Evolutionary conservation across 805 yeast genomes (phyloP).

Genomic region (Komagataella pastoris): DNA sequence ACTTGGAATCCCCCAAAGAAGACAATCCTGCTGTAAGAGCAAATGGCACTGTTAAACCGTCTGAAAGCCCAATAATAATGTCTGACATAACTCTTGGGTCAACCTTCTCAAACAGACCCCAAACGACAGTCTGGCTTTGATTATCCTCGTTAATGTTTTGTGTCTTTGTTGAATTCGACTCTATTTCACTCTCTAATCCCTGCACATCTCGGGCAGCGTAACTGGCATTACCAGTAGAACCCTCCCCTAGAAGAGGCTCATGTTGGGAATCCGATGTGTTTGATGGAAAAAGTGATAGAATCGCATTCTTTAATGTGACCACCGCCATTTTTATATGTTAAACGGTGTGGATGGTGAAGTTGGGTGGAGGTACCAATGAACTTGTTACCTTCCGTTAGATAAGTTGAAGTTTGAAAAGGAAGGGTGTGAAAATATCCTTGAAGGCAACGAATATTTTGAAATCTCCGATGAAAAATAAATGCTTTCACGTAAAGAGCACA

Average conservation of each 20-base stretch:
- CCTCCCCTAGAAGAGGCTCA: background rate
- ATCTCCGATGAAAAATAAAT: background rate
- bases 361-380: background rate
- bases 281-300: background rate
- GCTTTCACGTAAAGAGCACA: background rate
- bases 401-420: background rate
- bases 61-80: constrained; percentile 84
- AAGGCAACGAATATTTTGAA: background rate
- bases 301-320: background rate
- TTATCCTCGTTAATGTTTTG: background rate
- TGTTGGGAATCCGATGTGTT: background rate
- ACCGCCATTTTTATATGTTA: background rate
- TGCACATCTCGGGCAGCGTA: background rate
- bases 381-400: background rate
- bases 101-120: constrained; percentile 30
- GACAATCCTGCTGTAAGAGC: constrained; percentile 95
- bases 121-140: background rate
- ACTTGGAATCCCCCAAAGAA: constrained; percentile 74
- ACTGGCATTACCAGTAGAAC: background rate
- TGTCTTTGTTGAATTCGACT: background rate
- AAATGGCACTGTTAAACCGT: constrained; percentile 97
- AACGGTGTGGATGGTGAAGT: background rate
- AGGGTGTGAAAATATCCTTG: background rate
- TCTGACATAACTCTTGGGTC: constrained; percentile 94
- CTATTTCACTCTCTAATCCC: background rate